Evolutionary conservation across 2,329 filamentous ascomycete genomes (phyloP).

Genomic region (Fusarium brachygibbosum): DNA sequence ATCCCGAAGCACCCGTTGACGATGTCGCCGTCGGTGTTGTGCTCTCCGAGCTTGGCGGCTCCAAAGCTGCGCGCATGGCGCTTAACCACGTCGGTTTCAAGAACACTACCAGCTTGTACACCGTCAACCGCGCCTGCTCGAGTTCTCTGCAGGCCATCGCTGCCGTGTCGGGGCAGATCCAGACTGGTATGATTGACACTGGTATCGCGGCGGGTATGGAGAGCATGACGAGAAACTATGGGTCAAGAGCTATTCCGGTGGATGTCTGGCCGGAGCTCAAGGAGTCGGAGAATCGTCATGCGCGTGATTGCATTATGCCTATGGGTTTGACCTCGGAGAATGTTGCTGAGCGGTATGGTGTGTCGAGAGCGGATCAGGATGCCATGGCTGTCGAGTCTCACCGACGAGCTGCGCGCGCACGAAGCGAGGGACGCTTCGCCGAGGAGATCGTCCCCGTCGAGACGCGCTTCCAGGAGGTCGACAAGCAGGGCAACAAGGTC

Average conservation of each 20-base stretch:
- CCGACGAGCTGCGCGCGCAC: constrained; percentile 77
- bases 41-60: constrained; percentile 89
- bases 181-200: constrained; percentile 76
- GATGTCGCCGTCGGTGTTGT: constrained; percentile 92
- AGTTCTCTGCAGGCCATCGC: constrained; percentile 84
- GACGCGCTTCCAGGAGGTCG: constrained; percentile 75
- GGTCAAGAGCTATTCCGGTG: constrained; percentile 83
- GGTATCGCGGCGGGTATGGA: constrained; percentile 94
- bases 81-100: constrained; percentile 86
- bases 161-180: constrained; percentile 79
- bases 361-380: constrained; percentile 83
- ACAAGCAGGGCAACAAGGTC: constrained; percentile 70
- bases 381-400: constrained; percentile 83
- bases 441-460: constrained; percentile 84
- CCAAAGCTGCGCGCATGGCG: constrained; percentile 92
- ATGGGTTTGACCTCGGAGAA: constrained; percentile 95
- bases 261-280: constrained; percentile 82
- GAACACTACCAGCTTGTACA: constrained; percentile 81
- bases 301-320: constrained; percentile 89
- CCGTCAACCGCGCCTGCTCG: constrained; percentile 88
- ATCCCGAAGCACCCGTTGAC: constrained; percentile 74
- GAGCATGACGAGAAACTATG: constrained; percentile 96
- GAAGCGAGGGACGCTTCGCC: constrained; percentile 77
- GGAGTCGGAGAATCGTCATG: constrained; percentile 74
- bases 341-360: constrained; percentile 81